Evolutionary conservation across 768 basidiomycete species (phyloP), one percentile per base, ranked within the genome.

Genomic region (Suillus alpinus): DNA sequence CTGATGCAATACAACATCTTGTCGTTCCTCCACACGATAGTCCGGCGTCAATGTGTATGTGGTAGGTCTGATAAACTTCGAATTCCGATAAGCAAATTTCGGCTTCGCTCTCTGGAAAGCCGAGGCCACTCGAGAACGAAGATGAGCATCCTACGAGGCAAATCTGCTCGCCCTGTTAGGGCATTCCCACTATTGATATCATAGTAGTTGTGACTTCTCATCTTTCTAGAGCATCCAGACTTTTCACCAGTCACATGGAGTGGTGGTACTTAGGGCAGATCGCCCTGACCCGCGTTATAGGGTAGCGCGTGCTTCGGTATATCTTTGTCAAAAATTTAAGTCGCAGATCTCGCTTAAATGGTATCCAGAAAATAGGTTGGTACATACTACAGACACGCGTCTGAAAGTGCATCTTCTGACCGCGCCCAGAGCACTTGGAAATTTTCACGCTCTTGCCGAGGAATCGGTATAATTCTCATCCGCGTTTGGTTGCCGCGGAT

Each of bases 31-130:
- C 29, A 46, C 20, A 9, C 18, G 3, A 41, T n/a, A 29, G 32
- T 26, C 31, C 12, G 36, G 16, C n/a, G 14, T 41, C 57, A 89
- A 87, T 89, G 89, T 68, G 63, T 88, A 83, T 61, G 89, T 90
- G 0, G 81, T 86, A 71, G 87, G 87, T 60, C 78, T 93, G 62
- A 91, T 91, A 60, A 66, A 80, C 51, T 90, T 89, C 65, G 32
- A 32, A 4, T 32, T 32, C 32, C 6, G 90, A 91, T 68, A 84
- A 82, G 65, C 68, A 86, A 60, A 86, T 85, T 61, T 78, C 86
- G 10, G 76, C 77, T 12, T 73, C 88, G 18, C 89, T 88, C 69
- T 89, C 87, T 32, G 83, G 83, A 44, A 87, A 87, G 68, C 85
- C 87, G 4, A 76, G 78, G 34, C 84, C 83, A 6, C 72, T 74